These are phyloP conservation scores for Globisporangium spinosum DNA, from an alignment of 352 stramenopile genomes.

Conservation along the genomic window DNA sequence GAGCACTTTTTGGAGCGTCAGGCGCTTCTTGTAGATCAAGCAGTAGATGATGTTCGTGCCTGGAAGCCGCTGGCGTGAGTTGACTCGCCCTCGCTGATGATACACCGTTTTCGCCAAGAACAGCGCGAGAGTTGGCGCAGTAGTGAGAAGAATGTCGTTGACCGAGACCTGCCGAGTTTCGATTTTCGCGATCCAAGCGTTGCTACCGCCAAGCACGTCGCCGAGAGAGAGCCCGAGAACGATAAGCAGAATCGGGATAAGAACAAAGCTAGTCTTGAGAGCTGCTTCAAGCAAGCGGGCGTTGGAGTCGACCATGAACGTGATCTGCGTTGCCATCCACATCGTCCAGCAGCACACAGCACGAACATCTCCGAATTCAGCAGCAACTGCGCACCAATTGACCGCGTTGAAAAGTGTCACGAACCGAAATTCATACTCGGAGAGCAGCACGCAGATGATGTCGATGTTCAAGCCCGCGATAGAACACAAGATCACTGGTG, in stretches of 20 bases:
- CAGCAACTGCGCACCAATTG: slow-evolving; percentile 23
- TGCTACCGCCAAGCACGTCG: slow-evolving; percentile 11
- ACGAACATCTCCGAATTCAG: slow-evolving; percentile 21
- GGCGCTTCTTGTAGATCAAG: slow-evolving; percentile 18
- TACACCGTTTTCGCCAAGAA: slow-evolving; percentile 21
- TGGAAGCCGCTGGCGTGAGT: background rate
- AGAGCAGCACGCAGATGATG: slow-evolving; percentile 12
- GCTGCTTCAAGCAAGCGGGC: slow-evolving; percentile 11
- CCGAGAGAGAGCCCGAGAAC: slow-evolving; percentile 15
- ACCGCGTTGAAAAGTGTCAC: slow-evolving; percentile 23
- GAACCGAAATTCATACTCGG: slow-evolving; percentile 26
- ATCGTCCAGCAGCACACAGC: slow-evolving; percentile 18
- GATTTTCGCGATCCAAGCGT: slow-evolving; percentile 10
- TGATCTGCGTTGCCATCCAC: slow-evolving; percentile 24
- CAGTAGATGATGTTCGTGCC: slow-evolving; percentile 18
- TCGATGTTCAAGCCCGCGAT: slow-evolving; percentile 22
- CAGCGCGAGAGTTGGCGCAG: slow-evolving; percentile 23
- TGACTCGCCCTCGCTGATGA: slow-evolving; percentile 7
- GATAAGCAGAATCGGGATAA: background rate
- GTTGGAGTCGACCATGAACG: slow-evolving; percentile 26
- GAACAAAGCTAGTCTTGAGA: background rate
- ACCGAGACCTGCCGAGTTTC: slow-evolving; percentile 16
- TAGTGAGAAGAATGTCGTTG: slow-evolving; percentile 29
- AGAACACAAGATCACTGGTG: slow-evolving; percentile 18
- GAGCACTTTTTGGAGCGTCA: slow-evolving; percentile 13